These are phyloP conservation scores for Acer yangbiense DNA, from an alignment of 345 rosid genomes.

Conservation along the genomic window DNA sequence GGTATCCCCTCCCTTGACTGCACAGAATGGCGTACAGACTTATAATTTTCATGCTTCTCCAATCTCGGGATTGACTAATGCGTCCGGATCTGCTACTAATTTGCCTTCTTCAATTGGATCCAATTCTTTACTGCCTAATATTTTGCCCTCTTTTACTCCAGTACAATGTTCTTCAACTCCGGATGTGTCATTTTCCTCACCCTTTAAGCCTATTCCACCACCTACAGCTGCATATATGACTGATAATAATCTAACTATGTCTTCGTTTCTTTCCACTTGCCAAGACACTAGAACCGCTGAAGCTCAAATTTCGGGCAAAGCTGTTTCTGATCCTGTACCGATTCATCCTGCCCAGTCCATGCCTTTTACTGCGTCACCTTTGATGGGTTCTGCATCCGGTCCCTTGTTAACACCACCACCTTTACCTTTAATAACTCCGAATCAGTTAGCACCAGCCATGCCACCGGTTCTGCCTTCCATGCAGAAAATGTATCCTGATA, in stretches of 20 bases:
- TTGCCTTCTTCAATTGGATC: constrained; percentile 14
- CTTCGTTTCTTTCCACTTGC: constrained; percentile 22
- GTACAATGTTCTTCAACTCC: constrained; percentile 14
- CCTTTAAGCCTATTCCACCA: constrained; percentile 9
- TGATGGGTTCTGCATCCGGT: constrained; percentile 23
- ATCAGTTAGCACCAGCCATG: constrained; percentile 26
- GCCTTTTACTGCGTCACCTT: constrained; percentile 16
- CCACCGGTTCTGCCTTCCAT: constrained; percentile 23
- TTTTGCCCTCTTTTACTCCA: constrained; percentile 12
- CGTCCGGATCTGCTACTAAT: constrained; percentile 21
- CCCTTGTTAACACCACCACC: constrained; percentile 26
- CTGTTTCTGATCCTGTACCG: constrained; percentile 9
- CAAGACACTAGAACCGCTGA: constrained; percentile 12
- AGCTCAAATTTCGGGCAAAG: constrained; percentile 21
- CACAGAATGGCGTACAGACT: constrained; percentile 19
- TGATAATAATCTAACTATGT: constrained; percentile 8
- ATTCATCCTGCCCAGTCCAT: constrained; percentile 17
- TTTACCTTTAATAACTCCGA: constrained; percentile 23
- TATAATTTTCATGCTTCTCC: constrained; percentile 19
- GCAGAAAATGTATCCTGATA: constrained; percentile 20
- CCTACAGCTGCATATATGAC: constrained; percentile 18
- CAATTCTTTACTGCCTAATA: constrained; percentile 14
- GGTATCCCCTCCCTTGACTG: constrained; percentile 22
- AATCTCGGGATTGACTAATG: constrained; percentile 19
- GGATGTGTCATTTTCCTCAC: constrained; percentile 13